phyloP scores from a whole-genome alignment of 345 rosid species.

The Citrus maxima region DNA sequence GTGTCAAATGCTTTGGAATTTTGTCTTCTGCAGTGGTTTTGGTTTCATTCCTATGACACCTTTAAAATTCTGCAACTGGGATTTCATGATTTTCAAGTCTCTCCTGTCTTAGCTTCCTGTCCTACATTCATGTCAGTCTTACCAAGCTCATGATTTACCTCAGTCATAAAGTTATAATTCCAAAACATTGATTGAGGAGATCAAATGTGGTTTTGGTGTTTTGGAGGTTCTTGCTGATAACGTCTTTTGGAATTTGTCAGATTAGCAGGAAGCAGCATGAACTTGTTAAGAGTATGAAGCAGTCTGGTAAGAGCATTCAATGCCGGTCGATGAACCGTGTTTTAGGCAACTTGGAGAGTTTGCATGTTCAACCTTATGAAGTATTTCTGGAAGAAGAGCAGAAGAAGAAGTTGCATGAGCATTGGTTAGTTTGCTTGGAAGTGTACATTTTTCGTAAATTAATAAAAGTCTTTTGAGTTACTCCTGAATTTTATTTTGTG shows the following conservation, averaged over 20 bases:
- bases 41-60: neutral
- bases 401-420: constrained; percentile 73
- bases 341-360: constrained; percentile 60
- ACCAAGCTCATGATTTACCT: neutral
- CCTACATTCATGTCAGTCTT: neutral
- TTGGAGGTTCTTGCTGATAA: constrained; percentile 22
- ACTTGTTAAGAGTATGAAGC: constrained; percentile 83
- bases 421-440: constrained; percentile 64
- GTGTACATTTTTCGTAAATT: constrained; percentile 11
- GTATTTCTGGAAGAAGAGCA: constrained; percentile 83
- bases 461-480: constrained; percentile 9
- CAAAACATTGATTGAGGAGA: neutral
- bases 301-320: constrained; percentile 77
- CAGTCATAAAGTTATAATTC: neutral
- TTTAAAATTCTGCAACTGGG: neutral
- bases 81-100: neutral
- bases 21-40: neutral
- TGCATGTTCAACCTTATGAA: constrained; percentile 83
- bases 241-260: constrained; percentile 40
- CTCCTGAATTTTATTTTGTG: neutral
- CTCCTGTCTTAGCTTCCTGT: neutral
- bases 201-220: neutral
- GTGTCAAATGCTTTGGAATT: constrained; percentile 1
- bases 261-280: constrained; percentile 94
- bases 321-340: constrained; percentile 66